These are phyloP conservation scores for Miscanthus lutarioriparius DNA, from an alignment of 176 grass and related monocot genomes.

Conservation along the genomic window DNA sequence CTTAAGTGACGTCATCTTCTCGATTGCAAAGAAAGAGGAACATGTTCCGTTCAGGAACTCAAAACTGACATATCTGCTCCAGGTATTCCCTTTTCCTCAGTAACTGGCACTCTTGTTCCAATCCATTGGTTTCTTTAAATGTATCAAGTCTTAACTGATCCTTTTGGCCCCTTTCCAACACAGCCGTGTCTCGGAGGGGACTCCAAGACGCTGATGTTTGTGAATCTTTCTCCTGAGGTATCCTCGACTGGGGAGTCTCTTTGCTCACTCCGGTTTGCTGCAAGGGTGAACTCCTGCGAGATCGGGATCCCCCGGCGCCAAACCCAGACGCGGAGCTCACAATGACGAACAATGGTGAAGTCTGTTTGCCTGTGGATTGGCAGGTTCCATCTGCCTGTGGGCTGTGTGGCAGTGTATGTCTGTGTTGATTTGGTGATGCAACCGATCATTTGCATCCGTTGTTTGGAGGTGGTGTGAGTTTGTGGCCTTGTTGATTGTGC, in stretches of 20 bases:
- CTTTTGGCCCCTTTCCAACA: neutral
- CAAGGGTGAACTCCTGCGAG: conserved; percentile 83
- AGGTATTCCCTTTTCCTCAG: conserved; percentile 37
- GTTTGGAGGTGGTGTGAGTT: conserved; percentile 11
- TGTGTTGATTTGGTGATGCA: conserved; percentile 40
- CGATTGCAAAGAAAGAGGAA: conserved; percentile 95
- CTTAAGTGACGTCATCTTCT: conserved; percentile 87
- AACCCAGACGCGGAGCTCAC: conserved; percentile 45
- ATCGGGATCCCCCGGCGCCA: conserved; percentile 84
- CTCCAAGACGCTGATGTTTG: conserved; percentile 92
- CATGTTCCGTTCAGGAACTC: conserved; percentile 95
- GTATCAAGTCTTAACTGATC: neutral
- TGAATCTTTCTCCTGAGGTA: conserved; percentile 73
- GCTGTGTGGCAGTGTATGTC: neutral
- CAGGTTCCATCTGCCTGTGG: neutral
- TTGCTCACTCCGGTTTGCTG: conserved; percentile 87
- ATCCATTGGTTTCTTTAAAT: neutral
- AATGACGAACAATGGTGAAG: conserved; percentile 20
- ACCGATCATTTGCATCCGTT: conserved; percentile 43
- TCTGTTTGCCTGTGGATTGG: neutral
- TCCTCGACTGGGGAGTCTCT: conserved; percentile 71
- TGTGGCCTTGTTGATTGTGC: conserved; percentile 19
- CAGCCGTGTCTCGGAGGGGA: conserved; percentile 96
- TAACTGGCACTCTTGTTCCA: neutral
- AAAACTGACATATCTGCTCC: conserved; percentile 88